Evolutionary conservation across 345 rosid genomes (phyloP).

Genomic region (Aquilaria sinensis): DNA sequence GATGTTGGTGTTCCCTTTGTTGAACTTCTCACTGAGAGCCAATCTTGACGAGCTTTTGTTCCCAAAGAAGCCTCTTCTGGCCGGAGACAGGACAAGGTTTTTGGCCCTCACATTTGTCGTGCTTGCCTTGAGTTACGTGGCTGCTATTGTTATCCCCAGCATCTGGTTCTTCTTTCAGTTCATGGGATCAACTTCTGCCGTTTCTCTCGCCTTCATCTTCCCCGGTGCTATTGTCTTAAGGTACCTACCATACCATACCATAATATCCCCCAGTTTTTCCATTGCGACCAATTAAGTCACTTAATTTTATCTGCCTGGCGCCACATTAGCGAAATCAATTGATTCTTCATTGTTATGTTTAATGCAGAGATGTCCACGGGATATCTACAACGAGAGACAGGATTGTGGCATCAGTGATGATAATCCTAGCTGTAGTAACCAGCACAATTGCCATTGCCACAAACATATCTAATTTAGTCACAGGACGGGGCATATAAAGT

Average conservation of each 20-base stretch:
- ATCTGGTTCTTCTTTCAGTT: conserved; percentile 88
- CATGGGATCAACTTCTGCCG: conserved; percentile 81
- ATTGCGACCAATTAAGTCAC: too few species aligned
- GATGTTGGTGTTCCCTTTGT: conserved; percentile 77
- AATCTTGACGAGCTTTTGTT: conserved; percentile 67
- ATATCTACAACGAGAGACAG: conserved; percentile 34
- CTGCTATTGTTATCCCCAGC: conserved; percentile 67
- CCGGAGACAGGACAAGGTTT: conserved; percentile 58
- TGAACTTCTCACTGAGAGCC: conserved; percentile 72
- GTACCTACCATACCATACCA: conserved; percentile 21
- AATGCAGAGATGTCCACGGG: conserved; percentile 35
- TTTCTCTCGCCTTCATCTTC: conserved; percentile 78
- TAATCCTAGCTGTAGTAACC: conserved; percentile 33
- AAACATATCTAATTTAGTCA: conserved; percentile 17
- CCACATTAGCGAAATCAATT: not conserved
- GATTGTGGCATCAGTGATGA: conserved; percentile 33
- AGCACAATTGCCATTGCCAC: conserved; percentile 42
- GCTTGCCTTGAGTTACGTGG: conserved; percentile 41
- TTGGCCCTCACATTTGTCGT: conserved; percentile 39
- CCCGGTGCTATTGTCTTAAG: conserved; percentile 74
- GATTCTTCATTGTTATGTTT: not conserved
- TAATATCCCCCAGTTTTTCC: too few species aligned
- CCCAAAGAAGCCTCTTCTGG: conserved; percentile 33
- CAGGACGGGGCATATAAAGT: not conserved
- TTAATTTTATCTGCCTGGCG: too few species aligned